These are phyloP conservation scores for Kluyveromyces marxianus DNA, from an alignment of 1,139 yeast genomes.

Conservation along the genomic window DNA sequence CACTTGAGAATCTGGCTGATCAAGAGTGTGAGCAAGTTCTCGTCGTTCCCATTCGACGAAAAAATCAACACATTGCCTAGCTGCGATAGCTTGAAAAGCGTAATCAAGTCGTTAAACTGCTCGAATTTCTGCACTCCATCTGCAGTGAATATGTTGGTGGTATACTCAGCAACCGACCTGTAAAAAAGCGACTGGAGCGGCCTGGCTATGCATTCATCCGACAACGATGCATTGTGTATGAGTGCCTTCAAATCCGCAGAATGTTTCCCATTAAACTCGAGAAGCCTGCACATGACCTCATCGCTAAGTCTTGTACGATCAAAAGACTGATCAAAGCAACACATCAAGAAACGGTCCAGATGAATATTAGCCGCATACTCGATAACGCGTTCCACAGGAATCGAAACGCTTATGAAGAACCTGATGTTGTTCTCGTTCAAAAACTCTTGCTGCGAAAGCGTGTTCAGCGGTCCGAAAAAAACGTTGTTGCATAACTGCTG, in stretches of 20 bases:
- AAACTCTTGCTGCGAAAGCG: constrained; percentile 29
- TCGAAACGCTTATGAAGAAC: constrained; percentile 23
- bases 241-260: constrained; percentile 4
- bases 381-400: constrained; percentile 22
- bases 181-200: constrained; percentile 7
- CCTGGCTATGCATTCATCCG: neutral
- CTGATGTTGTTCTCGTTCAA: constrained; percentile 15
- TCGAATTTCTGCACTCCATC: constrained; percentile 18
- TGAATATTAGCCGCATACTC: constrained; percentile 20
- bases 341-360: constrained; percentile 17
- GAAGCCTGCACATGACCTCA: constrained; percentile 2
- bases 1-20: constrained; percentile 22
- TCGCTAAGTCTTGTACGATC: constrained; percentile 12
- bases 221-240: neutral
- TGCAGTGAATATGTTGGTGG: constrained; percentile 17
- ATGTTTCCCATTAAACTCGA: constrained; percentile 4
- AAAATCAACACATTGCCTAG: constrained; percentile 22
- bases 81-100: constrained; percentile 17
- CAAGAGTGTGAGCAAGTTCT: constrained; percentile 20
- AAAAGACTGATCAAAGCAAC: constrained; percentile 18
- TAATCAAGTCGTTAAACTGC: constrained; percentile 25
- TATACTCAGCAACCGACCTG: constrained; percentile 11
- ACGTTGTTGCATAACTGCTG: constrained; percentile 29
- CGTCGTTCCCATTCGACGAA: constrained; percentile 26
- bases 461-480: constrained; percentile 32